Evolutionary conservation across 306 rosid species (phyloP).

Genomic region (Carpinus fangiana): DNA sequence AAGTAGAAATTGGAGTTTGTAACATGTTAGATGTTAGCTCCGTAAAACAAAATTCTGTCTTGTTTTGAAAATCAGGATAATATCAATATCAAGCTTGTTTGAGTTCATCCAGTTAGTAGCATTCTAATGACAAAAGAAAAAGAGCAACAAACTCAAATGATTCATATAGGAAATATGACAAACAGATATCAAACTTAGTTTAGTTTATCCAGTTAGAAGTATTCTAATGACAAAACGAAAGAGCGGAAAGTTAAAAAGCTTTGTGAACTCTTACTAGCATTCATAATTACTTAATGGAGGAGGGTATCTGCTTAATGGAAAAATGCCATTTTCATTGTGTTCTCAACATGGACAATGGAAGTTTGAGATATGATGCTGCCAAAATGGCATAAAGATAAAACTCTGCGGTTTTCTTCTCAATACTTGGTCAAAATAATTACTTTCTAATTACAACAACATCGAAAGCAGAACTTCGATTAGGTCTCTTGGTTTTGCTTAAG

Average conservation of each 20-base stretch:
- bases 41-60: too few relatives aligned
- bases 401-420: slow-evolving; percentile 1
- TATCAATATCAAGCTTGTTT: neutral
- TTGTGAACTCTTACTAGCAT: too few relatives aligned
- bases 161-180: too few relatives aligned
- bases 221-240: neutral
- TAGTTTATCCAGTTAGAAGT: neutral
- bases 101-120: neutral
- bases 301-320: neutral
- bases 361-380: neutral
- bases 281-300: too few relatives aligned
- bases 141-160: too few relatives aligned
- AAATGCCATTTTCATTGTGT: neutral
- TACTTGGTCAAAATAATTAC: neutral
- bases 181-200: too few relatives aligned
- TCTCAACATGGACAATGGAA: neutral
- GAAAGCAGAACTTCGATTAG: slow-evolving; percentile 22
- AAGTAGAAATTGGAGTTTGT: neutral
- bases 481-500: slow-evolving; percentile 66
- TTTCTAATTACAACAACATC: neutral
- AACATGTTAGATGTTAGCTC: too few relatives aligned
- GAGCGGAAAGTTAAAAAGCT: too few relatives aligned
- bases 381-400: neutral
- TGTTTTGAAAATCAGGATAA: neutral
- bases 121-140: neutral